phyloP scores from a whole-genome alignment of 352 stramenopile genomes.

The Phytophthora pistaciae region DNA sequence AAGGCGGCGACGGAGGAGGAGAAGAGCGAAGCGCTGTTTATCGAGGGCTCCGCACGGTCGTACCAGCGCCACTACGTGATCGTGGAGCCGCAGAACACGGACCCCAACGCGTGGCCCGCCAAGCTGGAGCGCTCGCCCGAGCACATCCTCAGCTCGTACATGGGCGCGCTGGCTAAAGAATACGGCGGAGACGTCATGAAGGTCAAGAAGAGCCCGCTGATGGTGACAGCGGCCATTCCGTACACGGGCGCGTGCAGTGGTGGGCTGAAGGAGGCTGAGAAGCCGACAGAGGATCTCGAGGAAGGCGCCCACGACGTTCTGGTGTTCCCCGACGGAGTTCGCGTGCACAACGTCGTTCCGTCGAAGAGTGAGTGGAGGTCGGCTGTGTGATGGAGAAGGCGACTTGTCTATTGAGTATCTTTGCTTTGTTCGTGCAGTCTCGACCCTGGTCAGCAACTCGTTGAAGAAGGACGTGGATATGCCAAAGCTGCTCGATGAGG shows the following conservation, averaged over 20 bases:
- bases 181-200: slow-evolving; percentile 41
- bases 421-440: slow-evolving; percentile 32
- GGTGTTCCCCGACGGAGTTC: slow-evolving; percentile 76
- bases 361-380: slow-evolving; percentile 47
- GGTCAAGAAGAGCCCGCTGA: slow-evolving; percentile 53
- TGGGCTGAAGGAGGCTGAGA: neutral
- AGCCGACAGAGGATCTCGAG: slow-evolving; percentile 7
- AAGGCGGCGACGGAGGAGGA: slow-evolving; percentile 14
- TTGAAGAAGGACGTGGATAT: slow-evolving; percentile 46
- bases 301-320: slow-evolving; percentile 63
- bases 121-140: slow-evolving; percentile 73
- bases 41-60: slow-evolving; percentile 65
- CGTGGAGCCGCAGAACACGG: slow-evolving; percentile 48
- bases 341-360: slow-evolving; percentile 56
- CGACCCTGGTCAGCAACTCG: slow-evolving; percentile 42
- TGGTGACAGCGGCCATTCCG: slow-evolving; percentile 62
- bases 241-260: slow-evolving; percentile 36
- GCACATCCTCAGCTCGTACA: slow-evolving; percentile 59
- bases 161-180: slow-evolving; percentile 36
- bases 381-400: neutral
- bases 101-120: slow-evolving; percentile 65
- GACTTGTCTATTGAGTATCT: neutral
- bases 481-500: slow-evolving; percentile 35
- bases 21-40: slow-evolving; percentile 42
- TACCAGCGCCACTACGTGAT: slow-evolving; percentile 73